A percentile compares a stretch with the other conserved stretches of the same genome.
Conservation (phyloP, 331 rosid species). For the Rosa hybrid region DNA sequence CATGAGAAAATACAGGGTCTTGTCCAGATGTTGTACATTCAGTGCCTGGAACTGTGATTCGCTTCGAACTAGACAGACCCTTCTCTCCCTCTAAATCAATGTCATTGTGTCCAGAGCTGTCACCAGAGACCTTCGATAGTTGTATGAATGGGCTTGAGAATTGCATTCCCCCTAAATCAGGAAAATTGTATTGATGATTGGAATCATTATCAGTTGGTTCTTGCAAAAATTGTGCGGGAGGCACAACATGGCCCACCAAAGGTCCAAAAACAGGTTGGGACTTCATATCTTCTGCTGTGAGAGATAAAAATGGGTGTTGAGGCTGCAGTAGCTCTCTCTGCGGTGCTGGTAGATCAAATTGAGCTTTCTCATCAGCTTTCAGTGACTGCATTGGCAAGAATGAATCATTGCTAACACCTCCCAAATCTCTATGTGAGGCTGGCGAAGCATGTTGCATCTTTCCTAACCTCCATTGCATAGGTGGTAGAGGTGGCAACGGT, state of each 20-base stretch:
- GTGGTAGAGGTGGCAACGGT: slow-evolving; percentile 98
- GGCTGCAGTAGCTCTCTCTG: slow-evolving; percentile 31
- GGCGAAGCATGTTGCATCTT: slow-evolving; percentile 52
- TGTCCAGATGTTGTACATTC: slow-evolving; percentile 22
- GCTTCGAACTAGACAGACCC: slow-evolving; percentile 33
- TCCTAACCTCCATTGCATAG: slow-evolving; percentile 93
- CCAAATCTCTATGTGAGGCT: slow-evolving; percentile 35
- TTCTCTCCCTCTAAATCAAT: slow-evolving; percentile 45
- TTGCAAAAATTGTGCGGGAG: slow-evolving; percentile 46
- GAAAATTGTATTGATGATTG: slow-evolving; percentile 36
- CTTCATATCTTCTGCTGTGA: slow-evolving; percentile 35
- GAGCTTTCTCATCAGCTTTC: slow-evolving; percentile 39
- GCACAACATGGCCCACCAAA: slow-evolving; percentile 35
- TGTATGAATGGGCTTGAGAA: slow-evolving; percentile 46
- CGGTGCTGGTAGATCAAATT: slow-evolving; percentile 37
- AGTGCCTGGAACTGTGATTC: slow-evolving; percentile 32
- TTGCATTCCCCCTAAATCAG: slow-evolving; percentile 46
- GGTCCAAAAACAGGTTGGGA: slow-evolving; percentile 38
- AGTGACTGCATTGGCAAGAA: slow-evolving; percentile 36
- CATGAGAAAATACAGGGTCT: slow-evolving; percentile 38
- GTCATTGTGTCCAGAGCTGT: slow-evolving; percentile 33
- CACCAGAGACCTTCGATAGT: slow-evolving; percentile 37
- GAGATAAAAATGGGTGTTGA: slow-evolving; percentile 49
- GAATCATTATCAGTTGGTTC: slow-evolving; percentile 42
- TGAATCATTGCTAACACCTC: slow-evolving; percentile 33